Evolutionary conservation across 1,139 yeast species (phyloP), one percentile per base, ranked within the genome.

Genomic region (Candida glucosophila): DNA sequence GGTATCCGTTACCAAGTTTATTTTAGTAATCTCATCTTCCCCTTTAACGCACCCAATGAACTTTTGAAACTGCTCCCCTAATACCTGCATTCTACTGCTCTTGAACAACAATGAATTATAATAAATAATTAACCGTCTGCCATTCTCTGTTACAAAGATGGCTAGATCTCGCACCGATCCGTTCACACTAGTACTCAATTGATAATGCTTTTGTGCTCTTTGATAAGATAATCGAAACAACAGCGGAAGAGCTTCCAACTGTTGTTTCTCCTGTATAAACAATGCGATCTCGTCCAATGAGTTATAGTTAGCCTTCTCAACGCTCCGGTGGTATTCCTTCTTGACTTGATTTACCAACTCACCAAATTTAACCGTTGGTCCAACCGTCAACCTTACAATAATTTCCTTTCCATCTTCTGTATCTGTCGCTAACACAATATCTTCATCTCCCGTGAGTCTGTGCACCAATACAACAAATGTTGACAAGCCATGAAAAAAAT

Each of bases 401-500:
- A 74, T 73, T 35, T 60, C 77, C 15, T 47, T 45, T 6, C 47
- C 43, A 14, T 58, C 52, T 22, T 54, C 47, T 10, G 64, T 52
- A 32, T 75, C 76, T 1, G 92, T 73, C 15, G 93, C 85, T 34
- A 90, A 57, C n/a, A 81, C 77, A 28, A 90, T 76, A 44, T 90
- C 97, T 37, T 86, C 96, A 47, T 90, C 97, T 15, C 96, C 97
- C 4, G 96, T 80, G 29, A 83, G 62, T 47, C 97, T 69, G 52
- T 71, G 78, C 20, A 83, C 66, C 30, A 90, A 62, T 2, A 79
- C 73, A 15, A 78, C 73, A 57, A 78, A 82, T 1, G 72, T 72
- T n/a, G 94, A 62, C 31, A 85, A 63, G 1, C 78, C 75, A 12
- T 68, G 52, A 16, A 65, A 48, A 47, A 78, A 81, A 22, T 41